phyloP scores from a whole-genome alignment of 1,284 basidiomycete genomes.

The Mycena citricolor region DNA sequence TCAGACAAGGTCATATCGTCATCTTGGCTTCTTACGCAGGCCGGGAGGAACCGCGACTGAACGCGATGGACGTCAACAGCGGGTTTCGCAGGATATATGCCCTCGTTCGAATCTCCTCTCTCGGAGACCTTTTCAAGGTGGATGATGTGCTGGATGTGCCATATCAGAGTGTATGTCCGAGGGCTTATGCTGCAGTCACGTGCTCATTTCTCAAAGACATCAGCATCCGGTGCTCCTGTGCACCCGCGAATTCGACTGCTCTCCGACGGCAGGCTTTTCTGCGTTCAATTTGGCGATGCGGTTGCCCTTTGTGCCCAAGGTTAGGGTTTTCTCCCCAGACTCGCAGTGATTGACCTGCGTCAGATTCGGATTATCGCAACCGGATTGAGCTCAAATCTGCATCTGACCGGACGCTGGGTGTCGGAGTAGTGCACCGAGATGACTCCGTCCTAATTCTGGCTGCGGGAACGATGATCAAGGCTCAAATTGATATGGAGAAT shows the following conservation, averaged over 20 bases:
- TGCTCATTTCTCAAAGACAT: slow-evolving; percentile 45
- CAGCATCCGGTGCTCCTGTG: slow-evolving; percentile 61
- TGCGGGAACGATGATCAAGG: slow-evolving; percentile 66
- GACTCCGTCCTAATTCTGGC: slow-evolving; percentile 62
- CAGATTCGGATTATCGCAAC: slow-evolving; percentile 71
- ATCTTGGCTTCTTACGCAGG: slow-evolving; percentile 70
- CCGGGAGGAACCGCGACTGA: slow-evolving; percentile 44
- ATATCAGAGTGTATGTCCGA: slow-evolving; percentile 65
- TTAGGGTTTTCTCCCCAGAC: slow-evolving; percentile 28
- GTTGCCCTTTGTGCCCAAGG: slow-evolving; percentile 70
- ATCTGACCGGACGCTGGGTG: slow-evolving; percentile 67
- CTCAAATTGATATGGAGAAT: slow-evolving; percentile 58
- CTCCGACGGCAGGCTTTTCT: slow-evolving; percentile 52
- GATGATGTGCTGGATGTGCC: slow-evolving; percentile 58
- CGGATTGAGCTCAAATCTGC: slow-evolving; percentile 69
- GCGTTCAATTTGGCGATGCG: slow-evolving; percentile 74
- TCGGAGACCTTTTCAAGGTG: slow-evolving; percentile 44
- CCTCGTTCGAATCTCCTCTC: slow-evolving; percentile 48
- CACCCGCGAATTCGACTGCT: slow-evolving; percentile 67
- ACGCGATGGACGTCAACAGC: slow-evolving; percentile 40
- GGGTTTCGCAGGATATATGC: slow-evolving; percentile 62
- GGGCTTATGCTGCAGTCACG: slow-evolving; percentile 3
- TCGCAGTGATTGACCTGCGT: not conserved
- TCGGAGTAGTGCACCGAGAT: slow-evolving; percentile 54
- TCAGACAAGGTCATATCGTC: slow-evolving; percentile 51